phyloP scores from a whole-genome alignment of 2,329 filamentous ascomycete genomes.

The Pseudogymnoascus sp. region DNA sequence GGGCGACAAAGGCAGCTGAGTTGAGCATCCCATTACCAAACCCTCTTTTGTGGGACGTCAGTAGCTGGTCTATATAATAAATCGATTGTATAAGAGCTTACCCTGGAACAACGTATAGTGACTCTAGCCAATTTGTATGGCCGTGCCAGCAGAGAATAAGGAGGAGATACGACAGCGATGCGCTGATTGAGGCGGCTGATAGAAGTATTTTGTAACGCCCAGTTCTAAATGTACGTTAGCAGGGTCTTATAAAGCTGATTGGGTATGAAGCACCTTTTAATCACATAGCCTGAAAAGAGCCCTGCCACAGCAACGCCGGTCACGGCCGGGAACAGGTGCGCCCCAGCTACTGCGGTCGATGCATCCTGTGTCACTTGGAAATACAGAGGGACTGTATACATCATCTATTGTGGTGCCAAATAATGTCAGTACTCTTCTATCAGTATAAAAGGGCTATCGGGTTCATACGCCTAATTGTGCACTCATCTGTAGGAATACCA shows the following conservation, averaged over 20 bases:
- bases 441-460: slow-evolving; percentile 11
- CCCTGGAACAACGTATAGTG: slow-evolving; percentile 50
- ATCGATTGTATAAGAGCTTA: not conserved
- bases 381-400: slow-evolving; percentile 62
- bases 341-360: slow-evolving; percentile 50
- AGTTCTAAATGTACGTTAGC: slow-evolving; percentile 34
- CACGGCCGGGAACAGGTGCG: slow-evolving; percentile 60
- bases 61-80: not conserved
- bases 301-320: slow-evolving; percentile 60
- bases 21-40: slow-evolving; percentile 42
- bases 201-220: slow-evolving; percentile 53
- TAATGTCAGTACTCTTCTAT: not conserved
- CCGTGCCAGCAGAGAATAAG: slow-evolving; percentile 54
- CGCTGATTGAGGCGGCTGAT: slow-evolving; percentile 42
- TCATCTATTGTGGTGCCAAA: slow-evolving; percentile 35
- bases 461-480: slow-evolving; percentile 49
- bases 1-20: slow-evolving; percentile 41
- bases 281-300: slow-evolving; percentile 50
- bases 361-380: slow-evolving; percentile 56
- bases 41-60: slow-evolving; percentile 29
- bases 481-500: slow-evolving; percentile 45
- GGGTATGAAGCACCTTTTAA: slow-evolving; percentile 35
- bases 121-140: slow-evolving; percentile 46
- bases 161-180: slow-evolving; percentile 44
- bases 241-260: not conserved